Evolutionary conservation across 2,329 filamentous ascomycete species (phyloP), one percentile per base, ranked within the genome.

Genomic region (Aureobasidium mangrovei): DNA sequence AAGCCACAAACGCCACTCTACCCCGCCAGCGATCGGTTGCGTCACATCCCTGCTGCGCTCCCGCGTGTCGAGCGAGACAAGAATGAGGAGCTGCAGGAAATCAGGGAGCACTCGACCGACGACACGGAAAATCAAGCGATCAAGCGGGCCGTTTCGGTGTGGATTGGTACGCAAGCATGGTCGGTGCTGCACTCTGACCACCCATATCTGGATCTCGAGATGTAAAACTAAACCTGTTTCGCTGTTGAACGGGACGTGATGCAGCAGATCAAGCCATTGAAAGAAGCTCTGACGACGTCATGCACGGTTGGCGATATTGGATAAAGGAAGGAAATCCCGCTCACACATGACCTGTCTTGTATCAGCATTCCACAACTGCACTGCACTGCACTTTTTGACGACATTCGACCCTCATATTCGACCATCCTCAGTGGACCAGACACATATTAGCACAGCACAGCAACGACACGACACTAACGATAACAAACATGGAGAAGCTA

Each of bases 401-500:
- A 51, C 29, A 18, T 18, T 18, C 18, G 18, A 18, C 18, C 18
- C 18, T 18, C 18, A 18, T 18, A 18, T 18, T 18, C 18, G 18
- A 18, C 18, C 1, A 18, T 18, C 18, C 38, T 10, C 39, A 18
- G 24, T 42, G 41, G 38, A 52, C 48, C 31, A 52, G 18, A 32
- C 9, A 42, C 39, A 35, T 39, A 32, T 31, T 29, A 51, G 12
- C 29, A 32, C 18, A 51, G 26, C 29, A 12, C 38, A 51, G 7
- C 38, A 26, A 51, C 47, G 47, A 51, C 36, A 12, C 24, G 12
- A 10, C 26, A 32, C 10, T 51, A 7, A 52, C 48, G 24, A 52
- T 18, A 26, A 29, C 32, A 7, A 51, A 45, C 28, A 48, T 74
- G 72, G 67, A 74, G 55, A 72, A 73, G 64, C 61, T 75, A 54